Evolutionary conservation across 352 stramenopile species (phyloP), one percentile per base, ranked within the genome.

Genomic region (Blastocystis sp.): DNA sequence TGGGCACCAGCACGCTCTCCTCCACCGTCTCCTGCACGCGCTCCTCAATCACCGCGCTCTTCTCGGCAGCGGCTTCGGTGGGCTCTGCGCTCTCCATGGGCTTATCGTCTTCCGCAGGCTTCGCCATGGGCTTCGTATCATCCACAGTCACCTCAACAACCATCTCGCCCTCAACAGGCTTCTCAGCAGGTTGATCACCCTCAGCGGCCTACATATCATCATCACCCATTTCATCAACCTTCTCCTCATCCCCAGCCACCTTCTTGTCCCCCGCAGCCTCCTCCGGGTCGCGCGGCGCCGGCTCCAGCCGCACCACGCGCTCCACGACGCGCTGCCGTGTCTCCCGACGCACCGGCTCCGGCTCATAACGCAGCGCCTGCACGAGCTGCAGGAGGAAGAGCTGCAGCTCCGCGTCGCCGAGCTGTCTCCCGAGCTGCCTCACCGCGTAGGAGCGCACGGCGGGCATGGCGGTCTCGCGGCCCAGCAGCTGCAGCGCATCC

Each of bases 341-440:
- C 61, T 85, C 61, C 24, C 48, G 32, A 14, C n/a, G n/a, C 27
- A 38, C 18, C 27, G 44, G 29, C 16, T 72, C 18, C 21, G 11
- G 21, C 64, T 96, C 93, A 86, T 95, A 96, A 38, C 97, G 94
- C 46, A 99, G 88, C 2, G 95, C 96, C 89, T 99, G 96, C 21
- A 98, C 96, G 9, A 99, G 89, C 88, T 99, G 97, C 21, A 99
- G 88, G 27, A 99, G 87, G 87, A 98, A 98, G 32, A 97, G 91
- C 24, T 94, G 91, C 4, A 99, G 89, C 81, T 98, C 95, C 86
- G 97, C 95, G 88, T 99, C 97, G 54, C 18, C 34, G 11, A 89
- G 27, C 1, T 49, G 27, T 36, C 69, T 59, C 61, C 96, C 91
- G 84, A 97, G 91, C 76, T 92, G 96, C 4, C 91, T 90, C 64